Percentiles rank a stretch among this genome's conserved stretches.
Conservation (phyloP, 305 asterid genomes). For the Solanum hybrid region DNA sequence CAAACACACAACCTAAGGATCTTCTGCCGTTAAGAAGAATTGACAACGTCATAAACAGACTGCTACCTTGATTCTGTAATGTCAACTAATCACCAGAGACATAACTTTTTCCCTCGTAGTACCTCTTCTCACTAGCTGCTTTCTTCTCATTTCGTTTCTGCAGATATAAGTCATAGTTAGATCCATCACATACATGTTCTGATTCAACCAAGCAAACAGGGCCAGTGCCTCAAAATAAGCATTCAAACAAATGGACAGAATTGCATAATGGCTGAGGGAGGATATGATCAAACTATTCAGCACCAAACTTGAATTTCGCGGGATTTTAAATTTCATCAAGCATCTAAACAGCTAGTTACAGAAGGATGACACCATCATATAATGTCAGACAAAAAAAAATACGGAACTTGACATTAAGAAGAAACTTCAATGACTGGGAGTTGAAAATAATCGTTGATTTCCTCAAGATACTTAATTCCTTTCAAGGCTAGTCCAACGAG, state of each 20-base stretch:
- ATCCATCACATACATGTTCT: not conserved
- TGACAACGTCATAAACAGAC: not conserved
- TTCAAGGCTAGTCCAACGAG: not conserved
- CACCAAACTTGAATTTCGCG: not conserved
- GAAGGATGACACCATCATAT: not conserved
- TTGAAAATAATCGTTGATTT: not conserved
- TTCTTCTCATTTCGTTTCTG: constrained; percentile 94
- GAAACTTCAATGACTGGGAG: not conserved
- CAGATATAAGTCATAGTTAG: not conserved
- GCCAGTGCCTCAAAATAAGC: not conserved
- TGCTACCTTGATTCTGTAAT: constrained; percentile 29
- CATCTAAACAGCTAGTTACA: not conserved
- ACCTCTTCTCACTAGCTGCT: constrained; percentile 82
- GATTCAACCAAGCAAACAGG: constrained; percentile 2
- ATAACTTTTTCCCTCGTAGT: constrained; percentile 66
- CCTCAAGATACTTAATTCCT: not conserved
- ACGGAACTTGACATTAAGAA: not conserved
- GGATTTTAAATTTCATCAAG: not conserved
- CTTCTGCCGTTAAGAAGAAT: not conserved
- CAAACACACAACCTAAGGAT: not conserved
- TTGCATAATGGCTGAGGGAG: not conserved
- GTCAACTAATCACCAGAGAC: constrained; percentile 67
- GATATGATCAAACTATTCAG: not conserved
- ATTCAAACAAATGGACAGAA: not conserved
- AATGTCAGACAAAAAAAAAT: not conserved